phyloP scores from a whole-genome alignment of 306 rosid species.

The Neltuma alba region DNA sequence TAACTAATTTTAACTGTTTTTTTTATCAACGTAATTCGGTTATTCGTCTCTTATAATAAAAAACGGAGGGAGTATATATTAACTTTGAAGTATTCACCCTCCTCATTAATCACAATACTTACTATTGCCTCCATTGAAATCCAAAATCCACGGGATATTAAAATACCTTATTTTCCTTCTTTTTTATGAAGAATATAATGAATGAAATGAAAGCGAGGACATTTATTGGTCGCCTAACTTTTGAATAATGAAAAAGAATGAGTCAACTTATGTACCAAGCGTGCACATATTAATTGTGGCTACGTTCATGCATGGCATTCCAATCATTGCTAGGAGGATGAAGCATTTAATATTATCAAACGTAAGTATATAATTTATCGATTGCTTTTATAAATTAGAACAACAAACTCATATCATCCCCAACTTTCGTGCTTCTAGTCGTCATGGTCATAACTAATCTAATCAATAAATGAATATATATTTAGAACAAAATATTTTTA shows the following conservation, averaged over 20 bases:
- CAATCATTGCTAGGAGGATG: neutral
- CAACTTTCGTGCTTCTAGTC: neutral
- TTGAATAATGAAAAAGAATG: neutral
- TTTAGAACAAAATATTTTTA: too few relatives aligned
- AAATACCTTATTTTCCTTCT: neutral
- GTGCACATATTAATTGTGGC: neutral
- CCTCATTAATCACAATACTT: neutral
- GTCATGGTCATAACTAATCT: too few relatives aligned
- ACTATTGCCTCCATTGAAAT: neutral
- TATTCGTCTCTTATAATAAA: too few relatives aligned
- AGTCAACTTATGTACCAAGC: neutral
- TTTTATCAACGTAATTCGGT: too few relatives aligned
- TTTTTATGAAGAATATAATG: neutral
- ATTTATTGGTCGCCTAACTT: constrained; percentile 5
- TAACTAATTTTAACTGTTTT: too few relatives aligned
- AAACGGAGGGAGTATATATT: too few relatives aligned
- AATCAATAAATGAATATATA: too few relatives aligned
- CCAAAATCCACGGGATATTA: neutral
- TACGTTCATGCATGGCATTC: neutral
- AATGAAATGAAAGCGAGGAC: neutral
- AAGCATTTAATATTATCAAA: neutral
- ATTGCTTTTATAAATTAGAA: neutral
- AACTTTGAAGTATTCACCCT: neutral
- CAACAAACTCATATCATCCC: neutral
- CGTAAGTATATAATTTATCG: neutral